Evolutionary conservation across 179 eudicot genomes (phyloP).

Genomic region (Gypsophila paniculata): DNA sequence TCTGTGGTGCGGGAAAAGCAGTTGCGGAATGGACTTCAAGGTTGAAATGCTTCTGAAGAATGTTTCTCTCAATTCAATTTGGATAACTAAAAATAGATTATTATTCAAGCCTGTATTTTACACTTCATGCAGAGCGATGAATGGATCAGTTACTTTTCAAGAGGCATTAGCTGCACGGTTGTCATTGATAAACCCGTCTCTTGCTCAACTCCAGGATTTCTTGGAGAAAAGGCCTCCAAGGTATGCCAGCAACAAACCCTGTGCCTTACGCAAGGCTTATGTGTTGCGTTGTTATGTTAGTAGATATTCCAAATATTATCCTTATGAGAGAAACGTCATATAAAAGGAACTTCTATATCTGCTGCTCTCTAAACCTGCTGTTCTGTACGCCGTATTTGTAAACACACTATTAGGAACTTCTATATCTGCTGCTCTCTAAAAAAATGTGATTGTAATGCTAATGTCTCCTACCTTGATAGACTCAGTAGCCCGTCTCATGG

Average conservation of each 20-base stretch:
- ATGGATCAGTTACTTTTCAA: slow-evolving; percentile 89
- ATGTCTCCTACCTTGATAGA: too few relatives aligned
- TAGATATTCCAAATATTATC: background rate
- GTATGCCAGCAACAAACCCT: slow-evolving; percentile 31
- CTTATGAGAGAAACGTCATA: background rate
- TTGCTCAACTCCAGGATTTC: slow-evolving; percentile 63
- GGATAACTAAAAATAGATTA: background rate
- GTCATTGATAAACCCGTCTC: slow-evolving; percentile 77
- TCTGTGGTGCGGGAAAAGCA: slow-evolving; percentile 95
- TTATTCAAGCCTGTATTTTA: slow-evolving; percentile 5
- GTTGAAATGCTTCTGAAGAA: slow-evolving; percentile 31
- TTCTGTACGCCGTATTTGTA: background rate
- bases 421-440: background rate
- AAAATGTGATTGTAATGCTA: background rate
- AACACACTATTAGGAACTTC: background rate
- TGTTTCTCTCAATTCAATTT: background rate
- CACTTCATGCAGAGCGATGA: slow-evolving; percentile 65
- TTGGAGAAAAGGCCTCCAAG: slow-evolving; percentile 78
- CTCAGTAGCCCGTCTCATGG: background rate
- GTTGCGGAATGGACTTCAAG: slow-evolving; percentile 98
- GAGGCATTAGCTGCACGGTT: slow-evolving; percentile 84
- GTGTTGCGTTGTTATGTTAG: background rate
- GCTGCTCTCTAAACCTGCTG: background rate
- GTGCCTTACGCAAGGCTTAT: background rate
- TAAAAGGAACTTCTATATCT: background rate